Evolutionary conservation across 1,284 basidiomycete genomes (phyloP), one percentile per base, ranked within the genome.

Genomic region (Singerocomus rubriflavus): DNA sequence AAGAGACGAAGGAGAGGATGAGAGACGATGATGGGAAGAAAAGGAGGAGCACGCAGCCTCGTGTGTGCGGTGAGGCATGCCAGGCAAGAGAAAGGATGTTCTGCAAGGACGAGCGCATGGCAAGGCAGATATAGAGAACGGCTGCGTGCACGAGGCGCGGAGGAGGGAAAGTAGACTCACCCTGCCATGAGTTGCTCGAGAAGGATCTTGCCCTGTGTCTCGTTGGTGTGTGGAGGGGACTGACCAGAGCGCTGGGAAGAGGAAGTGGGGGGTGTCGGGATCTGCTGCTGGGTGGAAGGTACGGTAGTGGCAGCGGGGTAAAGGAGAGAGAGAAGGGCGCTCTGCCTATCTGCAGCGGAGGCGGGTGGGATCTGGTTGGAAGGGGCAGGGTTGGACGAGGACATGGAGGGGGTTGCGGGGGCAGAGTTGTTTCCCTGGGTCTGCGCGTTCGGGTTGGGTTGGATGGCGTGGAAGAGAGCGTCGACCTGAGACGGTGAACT

Each of bases 161-260:
- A 27, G 10, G 26, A 10, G n/a, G n/a, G n/a, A 30, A 26, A 4
- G 25, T 14, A 57, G 27, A 75, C 84, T 73, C 64, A 90, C 87
- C 85, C 83, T 52, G 82, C 75, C 82, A 91, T 88, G 53, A 91
- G 72, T 63, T 89, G 85, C 58, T 91, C 88, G 51, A 91, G 69
- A 57, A 91, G 67, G 53, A 83, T 74, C 70, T 89, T 87, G 45
- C 84, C 84, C 63, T 87, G 85, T 1, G 78, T 69, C 56, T 88
- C 84, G 55, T 74, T 81, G 57, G 72, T 76, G 49, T 56, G 69
- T 10, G 76, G 71, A 10, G 80, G 77, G 26, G 79, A 80, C 45
- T 78, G 73, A 41, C 74, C 78, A 12, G 78, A 73, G 63, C 82
- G 72, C 60, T 80, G 79, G 0, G 81, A 58, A 9, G 56, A 79